phyloP scores from a whole-genome alignment of 495 filamentous ascomycete genomes.

The Penicillium arizonense region DNA sequence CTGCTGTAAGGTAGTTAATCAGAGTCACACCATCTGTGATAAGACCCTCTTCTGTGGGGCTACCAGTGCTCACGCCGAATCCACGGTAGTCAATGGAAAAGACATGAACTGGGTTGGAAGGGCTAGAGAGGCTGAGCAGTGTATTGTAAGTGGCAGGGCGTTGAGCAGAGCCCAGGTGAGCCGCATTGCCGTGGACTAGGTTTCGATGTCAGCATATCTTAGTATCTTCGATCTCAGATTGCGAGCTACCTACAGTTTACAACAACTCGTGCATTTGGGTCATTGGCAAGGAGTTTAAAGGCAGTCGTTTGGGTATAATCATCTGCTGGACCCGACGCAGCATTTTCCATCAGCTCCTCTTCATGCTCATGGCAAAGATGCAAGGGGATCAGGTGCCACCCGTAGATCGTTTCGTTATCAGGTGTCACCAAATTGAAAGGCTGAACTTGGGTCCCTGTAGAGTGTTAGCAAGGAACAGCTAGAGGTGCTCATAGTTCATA shows the following conservation, averaged over 20 bases:
- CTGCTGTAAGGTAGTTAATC: constrained; percentile 56
- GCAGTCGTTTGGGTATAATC: constrained; percentile 45
- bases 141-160: constrained; percentile 43
- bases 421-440: constrained; percentile 55
- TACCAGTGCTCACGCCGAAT: constrained; percentile 77
- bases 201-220: not conserved
- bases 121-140: constrained; percentile 43
- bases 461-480: constrained; percentile 3
- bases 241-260: constrained; percentile 51
- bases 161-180: constrained; percentile 44
- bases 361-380: constrained; percentile 52
- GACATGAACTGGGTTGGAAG: constrained; percentile 57
- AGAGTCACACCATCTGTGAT: constrained; percentile 74
- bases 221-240: not conserved
- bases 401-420: constrained; percentile 58
- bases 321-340: constrained; percentile 37
- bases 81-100: constrained; percentile 86
- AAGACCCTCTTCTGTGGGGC: constrained; percentile 77
- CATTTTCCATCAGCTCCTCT: constrained; percentile 40
- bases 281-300: constrained; percentile 52
- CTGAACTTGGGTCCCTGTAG: constrained; percentile 56
- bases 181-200: constrained; percentile 49
- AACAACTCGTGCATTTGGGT: constrained; percentile 56
- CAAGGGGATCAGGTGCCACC: constrained; percentile 61
- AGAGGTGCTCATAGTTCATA: constrained; percentile 33